A percentile compares a stretch with the other conserved stretches of the same genome.
These are phyloP conservation scores for Echria macrotheca DNA, from an alignment of 495 filamentous ascomycete genomes.

Conservation along the genomic window DNA sequence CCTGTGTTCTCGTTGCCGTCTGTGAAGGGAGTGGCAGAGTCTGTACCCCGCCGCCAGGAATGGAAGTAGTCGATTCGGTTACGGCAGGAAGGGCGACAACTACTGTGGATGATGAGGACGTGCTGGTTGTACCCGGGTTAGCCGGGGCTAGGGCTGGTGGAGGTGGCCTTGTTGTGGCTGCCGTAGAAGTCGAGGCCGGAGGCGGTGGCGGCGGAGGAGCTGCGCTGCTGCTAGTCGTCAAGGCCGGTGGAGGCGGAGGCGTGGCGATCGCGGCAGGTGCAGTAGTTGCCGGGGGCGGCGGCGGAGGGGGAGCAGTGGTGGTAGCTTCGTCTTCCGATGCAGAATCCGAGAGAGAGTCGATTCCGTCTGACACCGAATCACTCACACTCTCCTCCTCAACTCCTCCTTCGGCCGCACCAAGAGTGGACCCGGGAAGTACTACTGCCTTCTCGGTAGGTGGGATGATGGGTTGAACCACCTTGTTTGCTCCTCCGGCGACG, in stretches of 20 bases:
- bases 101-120: neutral
- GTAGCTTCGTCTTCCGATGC: constrained; percentile 5
- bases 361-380: constrained; percentile 5
- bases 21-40: neutral
- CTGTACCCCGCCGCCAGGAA: neutral
- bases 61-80: neutral
- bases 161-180: neutral
- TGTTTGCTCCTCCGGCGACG: neutral
- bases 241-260: too few species aligned
- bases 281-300: neutral
- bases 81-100: neutral
- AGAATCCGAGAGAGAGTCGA: constrained; percentile 8
- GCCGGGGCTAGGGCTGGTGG: neutral
- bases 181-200: neutral
- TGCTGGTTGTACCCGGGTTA: neutral
- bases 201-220: neutral
- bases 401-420: neutral
- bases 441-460: too few species aligned
- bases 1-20: neutral
- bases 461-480: too few species aligned
- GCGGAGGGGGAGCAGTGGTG: neutral
- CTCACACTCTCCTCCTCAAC: neutral
- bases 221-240: neutral
- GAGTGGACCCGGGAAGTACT: neutral
- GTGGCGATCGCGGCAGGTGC: neutral